These are phyloP conservation scores for Leonotis leonurus DNA, from an alignment of 257 asterid genomes.

Conservation along the genomic window DNA sequence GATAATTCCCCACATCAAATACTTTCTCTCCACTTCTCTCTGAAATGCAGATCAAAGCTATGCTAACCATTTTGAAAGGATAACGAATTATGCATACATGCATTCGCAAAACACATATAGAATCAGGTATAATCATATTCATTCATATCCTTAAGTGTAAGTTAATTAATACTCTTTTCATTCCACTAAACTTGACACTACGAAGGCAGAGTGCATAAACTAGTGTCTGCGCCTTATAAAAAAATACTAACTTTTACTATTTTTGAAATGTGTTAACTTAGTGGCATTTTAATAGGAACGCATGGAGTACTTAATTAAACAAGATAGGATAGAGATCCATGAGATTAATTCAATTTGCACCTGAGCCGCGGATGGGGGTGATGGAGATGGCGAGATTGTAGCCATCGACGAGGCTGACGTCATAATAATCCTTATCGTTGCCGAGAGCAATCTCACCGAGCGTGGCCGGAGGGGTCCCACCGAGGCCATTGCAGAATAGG, in stretches of 20 bases:
- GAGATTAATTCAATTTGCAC: too few species aligned
- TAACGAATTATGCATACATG: background rate
- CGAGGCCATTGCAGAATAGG: constrained; percentile 75
- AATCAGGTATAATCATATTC: too few species aligned
- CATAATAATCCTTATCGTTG: constrained; percentile 73
- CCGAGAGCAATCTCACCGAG: constrained; percentile 85
- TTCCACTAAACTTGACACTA: too few species aligned
- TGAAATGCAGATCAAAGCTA: background rate
- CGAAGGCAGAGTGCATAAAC: too few species aligned
- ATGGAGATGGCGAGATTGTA: constrained; percentile 77
- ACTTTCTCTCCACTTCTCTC: background rate
- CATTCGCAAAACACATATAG: background rate
- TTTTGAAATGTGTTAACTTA: too few species aligned
- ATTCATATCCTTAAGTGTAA: too few species aligned
- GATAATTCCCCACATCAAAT: background rate
- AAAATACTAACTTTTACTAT: too few species aligned
- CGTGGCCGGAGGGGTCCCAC: constrained; percentile 89
- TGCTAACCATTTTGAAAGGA: background rate
- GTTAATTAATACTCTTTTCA: too few species aligned
- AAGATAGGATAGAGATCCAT: too few species aligned
- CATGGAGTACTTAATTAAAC: too few species aligned
- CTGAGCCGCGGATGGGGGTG: constrained; percentile 64
- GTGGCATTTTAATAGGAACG: too few species aligned
- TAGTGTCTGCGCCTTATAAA: too few species aligned
- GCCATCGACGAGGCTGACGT: constrained; percentile 93